These are phyloP conservation scores for Ceratocystis diversiconidia DNA, from an alignment of 2,329 filamentous ascomycete species.

Conservation along the genomic window DNA sequence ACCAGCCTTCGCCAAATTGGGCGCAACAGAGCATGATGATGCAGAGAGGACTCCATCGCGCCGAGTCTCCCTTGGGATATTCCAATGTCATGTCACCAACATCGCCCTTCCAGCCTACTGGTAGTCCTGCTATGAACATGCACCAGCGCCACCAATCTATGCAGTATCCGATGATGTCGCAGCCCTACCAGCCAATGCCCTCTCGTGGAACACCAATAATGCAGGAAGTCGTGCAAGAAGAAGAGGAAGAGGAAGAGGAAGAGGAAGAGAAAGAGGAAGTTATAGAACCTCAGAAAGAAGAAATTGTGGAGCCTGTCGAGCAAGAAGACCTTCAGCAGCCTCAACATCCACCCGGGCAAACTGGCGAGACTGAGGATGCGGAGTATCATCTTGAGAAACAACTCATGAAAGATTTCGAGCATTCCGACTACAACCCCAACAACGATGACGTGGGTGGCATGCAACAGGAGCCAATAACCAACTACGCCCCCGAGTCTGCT, in stretches of 20 bases:
- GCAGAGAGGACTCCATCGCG: conserved; percentile 38
- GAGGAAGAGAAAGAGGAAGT: conserved; percentile 5
- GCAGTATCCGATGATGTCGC: conserved; percentile 38
- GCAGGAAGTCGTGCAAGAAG: conserved; percentile 48
- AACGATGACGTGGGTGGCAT: conserved; percentile 28
- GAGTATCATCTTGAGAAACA: conserved; percentile 75
- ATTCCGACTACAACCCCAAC: conserved; percentile 61
- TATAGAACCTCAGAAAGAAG: not conserved
- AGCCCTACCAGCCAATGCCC: conserved; percentile 40
- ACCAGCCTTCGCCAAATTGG: conserved; percentile 49
- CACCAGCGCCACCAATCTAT: conserved; percentile 47
- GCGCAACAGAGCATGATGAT: conserved; percentile 42
- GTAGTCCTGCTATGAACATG: conserved; percentile 30
- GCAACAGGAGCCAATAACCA: conserved; percentile 16
- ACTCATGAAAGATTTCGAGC: conserved; percentile 62
- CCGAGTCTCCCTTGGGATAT: conserved; percentile 50
- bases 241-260: conserved; percentile 51
- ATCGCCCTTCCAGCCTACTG: conserved; percentile 38
- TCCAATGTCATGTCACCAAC: conserved; percentile 47
- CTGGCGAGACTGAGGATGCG: conserved; percentile 56
- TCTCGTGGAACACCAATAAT: conserved; percentile 45
- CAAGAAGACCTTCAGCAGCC: conserved; percentile 36
- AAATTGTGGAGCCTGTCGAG: conserved; percentile 23
- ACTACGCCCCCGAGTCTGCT: conserved; percentile 20
- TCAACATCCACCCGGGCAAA: conserved; percentile 51